These are phyloP conservation scores for Aegilops longissima DNA, from an alignment of 176 grass and related monocot species.

Conservation along the genomic window DNA sequence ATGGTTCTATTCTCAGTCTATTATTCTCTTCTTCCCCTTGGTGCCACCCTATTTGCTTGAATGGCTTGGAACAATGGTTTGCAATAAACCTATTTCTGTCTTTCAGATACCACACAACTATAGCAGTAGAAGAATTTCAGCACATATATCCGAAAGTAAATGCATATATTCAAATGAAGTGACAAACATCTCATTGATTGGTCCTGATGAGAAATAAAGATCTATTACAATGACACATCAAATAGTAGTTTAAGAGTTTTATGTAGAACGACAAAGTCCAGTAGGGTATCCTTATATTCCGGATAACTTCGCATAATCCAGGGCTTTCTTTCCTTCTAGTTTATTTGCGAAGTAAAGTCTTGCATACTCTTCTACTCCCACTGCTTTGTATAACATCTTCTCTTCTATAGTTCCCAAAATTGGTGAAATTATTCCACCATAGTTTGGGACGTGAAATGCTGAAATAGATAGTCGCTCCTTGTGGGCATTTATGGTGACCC, in stretches of 20 bases:
- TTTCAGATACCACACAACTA: too few species aligned
- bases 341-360: background rate
- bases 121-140: too few species aligned
- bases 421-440: constrained; percentile 4
- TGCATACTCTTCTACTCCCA: background rate
- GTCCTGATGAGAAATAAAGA: background rate
- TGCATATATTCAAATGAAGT: background rate
- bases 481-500: constrained; percentile 27
- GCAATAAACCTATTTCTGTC: too few species aligned
- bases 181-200: background rate
- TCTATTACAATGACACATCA: background rate
- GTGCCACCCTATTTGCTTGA: too few species aligned
- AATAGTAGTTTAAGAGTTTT: too few species aligned
- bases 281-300: background rate
- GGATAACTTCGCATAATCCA: background rate
- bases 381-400: background rate
- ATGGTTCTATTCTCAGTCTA: too few species aligned
- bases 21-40: too few species aligned
- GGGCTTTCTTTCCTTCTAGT: constrained; percentile 8
- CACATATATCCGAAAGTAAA: background rate
- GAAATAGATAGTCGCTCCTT: constrained; percentile 39
- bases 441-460: constrained; percentile 10
- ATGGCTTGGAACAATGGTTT: too few species aligned
- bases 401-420: background rate
- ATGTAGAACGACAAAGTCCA: background rate